A percentile compares a stretch with the other conserved stretches of the same genome.
phyloP scores from a whole-genome alignment of 257 asterid species.

The Salvia hispanica region DNA sequence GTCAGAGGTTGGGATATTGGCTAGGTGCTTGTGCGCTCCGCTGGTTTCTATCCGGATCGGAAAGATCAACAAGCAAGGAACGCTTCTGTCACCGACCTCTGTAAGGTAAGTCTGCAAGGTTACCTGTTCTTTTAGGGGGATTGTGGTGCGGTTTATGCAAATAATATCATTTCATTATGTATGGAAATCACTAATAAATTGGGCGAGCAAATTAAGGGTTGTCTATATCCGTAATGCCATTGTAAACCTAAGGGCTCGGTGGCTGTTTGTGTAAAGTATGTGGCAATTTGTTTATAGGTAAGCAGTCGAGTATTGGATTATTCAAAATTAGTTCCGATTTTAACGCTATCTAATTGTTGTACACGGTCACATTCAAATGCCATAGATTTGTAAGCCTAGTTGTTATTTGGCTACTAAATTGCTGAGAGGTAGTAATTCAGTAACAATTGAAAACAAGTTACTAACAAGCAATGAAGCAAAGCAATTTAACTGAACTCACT shows the following conservation, averaged over 20 bases:
- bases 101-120: constrained; percentile 54
- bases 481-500: not conserved
- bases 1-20: constrained; percentile 83
- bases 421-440: constrained; percentile 11
- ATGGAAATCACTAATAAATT: not conserved
- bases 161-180: constrained; percentile 7
- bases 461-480: constrained; percentile 2
- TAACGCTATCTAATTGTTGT: not conserved
- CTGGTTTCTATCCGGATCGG: constrained; percentile 93
- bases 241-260: not conserved
- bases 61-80: constrained; percentile 73
- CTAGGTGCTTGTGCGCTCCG: constrained; percentile 89
- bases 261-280: not conserved
- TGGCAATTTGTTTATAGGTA: not conserved
- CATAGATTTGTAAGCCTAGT: not conserved
- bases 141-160: constrained; percentile 12
- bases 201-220: not conserved
- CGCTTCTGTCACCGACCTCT: constrained; percentile 68
- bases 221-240: not conserved
- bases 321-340: not conserved
- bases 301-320: constrained; percentile 6
- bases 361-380: not conserved
- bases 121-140: constrained; percentile 15
- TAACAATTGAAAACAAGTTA: not conserved
- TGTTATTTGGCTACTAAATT: not conserved